These are phyloP conservation scores for Macroventuria anomochaeta DNA, from an alignment of 2,329 filamentous ascomycete species.

Conservation along the genomic window DNA sequence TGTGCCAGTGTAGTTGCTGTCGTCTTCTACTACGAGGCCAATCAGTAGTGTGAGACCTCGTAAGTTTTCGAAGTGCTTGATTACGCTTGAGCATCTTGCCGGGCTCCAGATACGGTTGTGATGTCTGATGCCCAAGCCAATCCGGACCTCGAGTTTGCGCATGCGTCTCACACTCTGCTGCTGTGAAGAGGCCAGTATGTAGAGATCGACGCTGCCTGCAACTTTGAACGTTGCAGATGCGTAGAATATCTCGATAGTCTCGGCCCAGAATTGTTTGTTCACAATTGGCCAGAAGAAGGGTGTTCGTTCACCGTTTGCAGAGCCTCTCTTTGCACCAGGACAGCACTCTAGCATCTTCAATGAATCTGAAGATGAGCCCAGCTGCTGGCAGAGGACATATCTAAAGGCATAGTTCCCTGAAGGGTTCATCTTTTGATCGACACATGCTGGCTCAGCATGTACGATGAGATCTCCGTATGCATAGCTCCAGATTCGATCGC, in stretches of 20 bases:
- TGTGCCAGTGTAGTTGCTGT: slow-evolving; percentile 11
- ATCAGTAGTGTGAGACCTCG: slow-evolving; percentile 2
- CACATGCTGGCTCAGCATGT: slow-evolving; percentile 2
- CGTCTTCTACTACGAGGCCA: slow-evolving; percentile 1
- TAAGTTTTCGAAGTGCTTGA: slow-evolving; percentile 4
- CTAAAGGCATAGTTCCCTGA: slow-evolving; percentile 5
- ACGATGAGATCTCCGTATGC: slow-evolving; percentile 2
- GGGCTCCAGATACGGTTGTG: slow-evolving; percentile 12
- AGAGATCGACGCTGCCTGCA: slow-evolving; percentile 6
- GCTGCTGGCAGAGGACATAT: slow-evolving; percentile 2
- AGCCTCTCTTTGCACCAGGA: background rate
- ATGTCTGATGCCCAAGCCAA: slow-evolving; percentile 9
- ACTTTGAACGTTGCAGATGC: slow-evolving; percentile 8
- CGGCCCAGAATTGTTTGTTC: slow-evolving; percentile 6
- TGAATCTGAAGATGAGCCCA: background rate
- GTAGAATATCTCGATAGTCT: slow-evolving; percentile 1
- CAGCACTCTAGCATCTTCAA: background rate
- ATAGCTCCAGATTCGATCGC: slow-evolving; percentile 4
- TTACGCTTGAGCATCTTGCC: background rate
- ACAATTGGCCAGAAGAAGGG: slow-evolving; percentile 17
- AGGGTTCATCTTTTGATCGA: slow-evolving; percentile 1
- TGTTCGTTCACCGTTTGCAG: background rate
- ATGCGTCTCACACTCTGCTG: slow-evolving; percentile 10
- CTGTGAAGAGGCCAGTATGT: slow-evolving; percentile 8
- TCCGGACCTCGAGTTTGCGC: slow-evolving; percentile 1